Evolutionary conservation across 305 asterid genomes (phyloP).

Genomic region (Plantago coronopus): DNA sequence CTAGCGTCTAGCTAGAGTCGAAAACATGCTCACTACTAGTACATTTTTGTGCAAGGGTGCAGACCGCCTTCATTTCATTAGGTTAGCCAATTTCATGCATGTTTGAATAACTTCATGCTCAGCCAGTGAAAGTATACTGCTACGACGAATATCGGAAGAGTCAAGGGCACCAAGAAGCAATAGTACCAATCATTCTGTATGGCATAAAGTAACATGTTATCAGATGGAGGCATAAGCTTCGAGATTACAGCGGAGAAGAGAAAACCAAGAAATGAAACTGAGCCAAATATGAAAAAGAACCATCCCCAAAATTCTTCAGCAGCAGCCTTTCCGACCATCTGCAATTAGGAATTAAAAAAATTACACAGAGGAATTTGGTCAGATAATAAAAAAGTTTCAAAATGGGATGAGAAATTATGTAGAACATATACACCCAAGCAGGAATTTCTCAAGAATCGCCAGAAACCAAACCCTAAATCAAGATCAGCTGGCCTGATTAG

Average conservation of each 20-base stretch:
- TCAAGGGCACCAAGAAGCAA: slow-evolving; percentile 73
- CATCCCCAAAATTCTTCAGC: slow-evolving; percentile 34
- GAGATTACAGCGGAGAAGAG: slow-evolving; percentile 43
- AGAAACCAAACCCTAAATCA: background rate
- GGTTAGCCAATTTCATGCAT: slow-evolving; percentile 39
- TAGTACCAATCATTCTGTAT: slow-evolving; percentile 56
- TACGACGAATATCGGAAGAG: slow-evolving; percentile 52
- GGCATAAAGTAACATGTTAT: slow-evolving; percentile 33
- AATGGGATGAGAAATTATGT: background rate
- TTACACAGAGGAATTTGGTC: background rate
- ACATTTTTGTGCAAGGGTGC: background rate
- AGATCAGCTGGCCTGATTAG: too few relatives aligned
- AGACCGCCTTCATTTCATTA: background rate
- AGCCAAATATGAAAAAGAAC: slow-evolving; percentile 35
- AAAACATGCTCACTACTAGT: background rate
- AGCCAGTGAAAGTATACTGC: slow-evolving; percentile 74
- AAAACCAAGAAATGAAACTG: slow-evolving; percentile 33
- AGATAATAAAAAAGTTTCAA: background rate
- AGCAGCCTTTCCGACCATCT: background rate
- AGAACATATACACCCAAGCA: background rate
- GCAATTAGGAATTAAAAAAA: background rate
- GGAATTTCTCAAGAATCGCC: background rate
- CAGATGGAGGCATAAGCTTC: slow-evolving; percentile 42
- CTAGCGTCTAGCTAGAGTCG: too few relatives aligned
- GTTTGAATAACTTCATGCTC: slow-evolving; percentile 84